Evolutionary conservation across 1,284 basidiomycete genomes (phyloP), one percentile per base, ranked within the genome.

Genomic region (Cutaneotrichosporon mucoides): DNA sequence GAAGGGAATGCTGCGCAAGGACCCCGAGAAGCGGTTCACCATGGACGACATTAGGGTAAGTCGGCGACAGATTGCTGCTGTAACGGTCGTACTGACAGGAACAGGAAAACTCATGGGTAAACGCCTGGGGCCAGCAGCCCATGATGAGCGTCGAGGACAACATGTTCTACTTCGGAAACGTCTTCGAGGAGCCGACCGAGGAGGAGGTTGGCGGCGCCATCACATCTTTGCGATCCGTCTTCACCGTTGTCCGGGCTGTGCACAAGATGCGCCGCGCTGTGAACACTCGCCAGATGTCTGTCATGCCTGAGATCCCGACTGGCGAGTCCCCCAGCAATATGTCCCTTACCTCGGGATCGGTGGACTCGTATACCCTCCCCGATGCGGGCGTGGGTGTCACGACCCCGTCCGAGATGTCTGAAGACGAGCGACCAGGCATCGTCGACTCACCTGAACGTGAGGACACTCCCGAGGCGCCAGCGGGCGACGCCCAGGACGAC

Each of bases 81-180:
- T 24, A 24, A 24, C 24, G 24, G 24, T 24, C 24, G 24, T 24
- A 24, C 49, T 60, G 34, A 44, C 49, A n/a, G 34, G 1, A 24
- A 10, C 59, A 79, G 77, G 66, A 71, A 46, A 79, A 82, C 61
- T 57, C 73, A 0, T 82, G 80, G 80, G 66, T 80, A 15, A 80
- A 77, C 2, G 57, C 66, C 8, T 53, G 69, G 36, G 78, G 77
- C 2, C 34, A 64, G 15, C 62, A 73, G 16, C 76, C 77, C 9
- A 71, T 81, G 66, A 46, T 59, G 50, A 46, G 51, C 9, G 69
- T 68, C 12, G 79, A 79, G 36, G 75, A 79, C 48, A 79, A 79
- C 59, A 64, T 80, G 65, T 74, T 70, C 59, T 66, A 73, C 50
- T 69, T 76, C 40, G 76, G 77, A 35, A 73, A 75, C 56, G 66